Evolutionary conservation across 371 early-diverging fungal species (phyloP).

Genomic region (Umbelopsis sp.): DNA sequence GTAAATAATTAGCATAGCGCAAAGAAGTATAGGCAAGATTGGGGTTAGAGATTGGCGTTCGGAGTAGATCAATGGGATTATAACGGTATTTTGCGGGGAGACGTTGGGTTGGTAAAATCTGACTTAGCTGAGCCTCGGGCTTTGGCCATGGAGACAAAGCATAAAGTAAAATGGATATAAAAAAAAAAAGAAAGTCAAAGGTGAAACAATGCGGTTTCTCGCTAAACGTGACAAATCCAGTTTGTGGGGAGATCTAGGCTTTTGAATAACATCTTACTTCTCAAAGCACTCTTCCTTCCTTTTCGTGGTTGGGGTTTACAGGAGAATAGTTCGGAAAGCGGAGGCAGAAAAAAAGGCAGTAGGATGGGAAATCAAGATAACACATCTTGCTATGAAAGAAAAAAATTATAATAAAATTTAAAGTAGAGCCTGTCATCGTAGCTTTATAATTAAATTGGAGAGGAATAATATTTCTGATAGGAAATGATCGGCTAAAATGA

Average conservation of each 20-base stretch:
- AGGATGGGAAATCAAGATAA: not conserved
- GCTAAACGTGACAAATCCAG: not conserved
- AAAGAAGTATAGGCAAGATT: not conserved
- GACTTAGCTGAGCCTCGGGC: not conserved
- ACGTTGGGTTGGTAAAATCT: not conserved
- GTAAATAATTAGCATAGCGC: too few species aligned
- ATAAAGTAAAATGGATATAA: not conserved
- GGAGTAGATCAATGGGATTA: not conserved
- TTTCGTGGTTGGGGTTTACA: not conserved
- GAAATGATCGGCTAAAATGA: not conserved
- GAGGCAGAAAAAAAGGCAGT: not conserved
- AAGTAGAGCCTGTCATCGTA: too few species aligned
- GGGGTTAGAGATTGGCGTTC: conserved; percentile 1
- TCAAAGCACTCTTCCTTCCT: too few species aligned
- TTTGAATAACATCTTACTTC: not conserved
- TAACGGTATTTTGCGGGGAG: conserved; percentile 18
- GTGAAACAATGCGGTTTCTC: not conserved
- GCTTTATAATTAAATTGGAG: too few species aligned
- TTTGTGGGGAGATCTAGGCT: conserved; percentile 5
- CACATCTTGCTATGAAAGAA: too few species aligned
- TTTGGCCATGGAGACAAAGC: not conserved
- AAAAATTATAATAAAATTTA: too few species aligned
- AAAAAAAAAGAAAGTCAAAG: not conserved
- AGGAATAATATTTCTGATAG: not conserved
- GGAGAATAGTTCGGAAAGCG: conserved; percentile 11